A percentile compares a stretch with the other conserved stretches of the same genome.
Conservation (phyloP, 768 basidiomycete genomes). For the Termitomyces sp. region DNA sequence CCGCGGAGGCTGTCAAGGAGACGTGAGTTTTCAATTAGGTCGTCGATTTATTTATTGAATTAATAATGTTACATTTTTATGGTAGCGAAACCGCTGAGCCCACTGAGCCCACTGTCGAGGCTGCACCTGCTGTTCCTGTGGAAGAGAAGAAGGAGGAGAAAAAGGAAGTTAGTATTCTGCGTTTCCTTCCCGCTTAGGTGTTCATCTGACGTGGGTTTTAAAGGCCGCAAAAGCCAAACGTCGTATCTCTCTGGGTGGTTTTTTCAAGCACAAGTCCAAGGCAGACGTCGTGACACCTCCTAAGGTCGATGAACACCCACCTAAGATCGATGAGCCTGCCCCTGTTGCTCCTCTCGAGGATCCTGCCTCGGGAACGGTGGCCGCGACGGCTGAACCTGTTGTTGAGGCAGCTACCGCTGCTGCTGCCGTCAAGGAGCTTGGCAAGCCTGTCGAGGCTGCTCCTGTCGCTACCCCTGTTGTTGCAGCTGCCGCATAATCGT, state of each 20-base stretch:
- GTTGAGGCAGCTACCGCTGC: constrained; percentile 23
- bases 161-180: constrained; percentile 33
- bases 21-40: constrained; percentile 36
- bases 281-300: constrained; percentile 58
- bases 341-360: constrained; percentile 84
- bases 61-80: neutral
- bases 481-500: constrained; percentile 70
- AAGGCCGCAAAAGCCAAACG: constrained; percentile 66
- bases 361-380: constrained; percentile 48
- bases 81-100: constrained; percentile 38
- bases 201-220: neutral
- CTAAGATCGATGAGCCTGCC: constrained; percentile 78
- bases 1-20: constrained; percentile 65
- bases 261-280: constrained; percentile 77
- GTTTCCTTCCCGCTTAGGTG: too few species aligned
- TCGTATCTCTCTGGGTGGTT: constrained; percentile 78
- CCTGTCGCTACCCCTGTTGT: constrained; percentile 62
- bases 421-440: constrained; percentile 19
- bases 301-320: constrained; percentile 87
- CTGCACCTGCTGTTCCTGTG: constrained; percentile 28
- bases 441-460: constrained; percentile 35
- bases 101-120: constrained; percentile 29
- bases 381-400: constrained; percentile 23
- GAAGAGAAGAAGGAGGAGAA: constrained; percentile 31
- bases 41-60: neutral